A percentile compares a stretch with the other conserved stretches of the same genome.
Evolutionary conservation across 768 basidiomycete genomes (phyloP).

Genomic region (Mycena kentingensis): DNA sequence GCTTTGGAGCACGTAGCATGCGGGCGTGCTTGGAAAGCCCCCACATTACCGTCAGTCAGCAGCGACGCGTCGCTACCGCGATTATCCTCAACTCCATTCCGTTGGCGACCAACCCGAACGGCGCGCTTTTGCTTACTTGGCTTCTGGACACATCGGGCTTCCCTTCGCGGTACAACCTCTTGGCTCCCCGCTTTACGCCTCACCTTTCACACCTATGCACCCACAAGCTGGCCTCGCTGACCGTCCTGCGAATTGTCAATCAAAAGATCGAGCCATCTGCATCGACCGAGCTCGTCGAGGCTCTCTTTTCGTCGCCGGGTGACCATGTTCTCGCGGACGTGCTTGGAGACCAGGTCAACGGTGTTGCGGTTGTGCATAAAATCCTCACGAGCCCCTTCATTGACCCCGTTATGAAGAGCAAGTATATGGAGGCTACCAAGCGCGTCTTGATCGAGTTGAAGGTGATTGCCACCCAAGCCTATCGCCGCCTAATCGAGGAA

Average conservation of each 20-base stretch:
- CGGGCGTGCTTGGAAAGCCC: conserved; percentile 93
- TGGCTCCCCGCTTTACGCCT: conserved; percentile 95
- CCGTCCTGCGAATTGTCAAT: conserved; percentile 93
- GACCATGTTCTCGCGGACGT: conserved; percentile 94
- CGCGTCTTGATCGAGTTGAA: conserved; percentile 88
- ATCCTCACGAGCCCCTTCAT: conserved; percentile 87
- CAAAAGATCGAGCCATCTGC: conserved; percentile 94
- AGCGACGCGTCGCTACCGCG: conserved; percentile 92
- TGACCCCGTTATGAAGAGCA: conserved; percentile 65
- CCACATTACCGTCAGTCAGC: conserved; percentile 83
- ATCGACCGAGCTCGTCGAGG: conserved; percentile 81
- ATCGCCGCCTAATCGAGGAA: conserved; percentile 91
- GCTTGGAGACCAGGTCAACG: conserved; percentile 94
- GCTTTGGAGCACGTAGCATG: conserved; percentile 98
- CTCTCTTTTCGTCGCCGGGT: conserved; percentile 85
- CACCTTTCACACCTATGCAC: conserved; percentile 97
- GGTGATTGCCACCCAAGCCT: conserved; percentile 92
- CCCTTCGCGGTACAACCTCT: conserved; percentile 90
- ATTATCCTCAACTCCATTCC: conserved; percentile 97
- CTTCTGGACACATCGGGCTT: conserved; percentile 92
- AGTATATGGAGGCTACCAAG: conserved; percentile 84
- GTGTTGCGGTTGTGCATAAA: conserved; percentile 90
- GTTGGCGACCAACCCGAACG: conserved; percentile 96
- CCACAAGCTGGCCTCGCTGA: conserved; percentile 94
- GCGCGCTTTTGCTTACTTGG: conserved; percentile 94